phyloP scores from a whole-genome alignment of 2,329 filamentous ascomycete genomes.

The Ceratocystis cacaofunesta region DNA sequence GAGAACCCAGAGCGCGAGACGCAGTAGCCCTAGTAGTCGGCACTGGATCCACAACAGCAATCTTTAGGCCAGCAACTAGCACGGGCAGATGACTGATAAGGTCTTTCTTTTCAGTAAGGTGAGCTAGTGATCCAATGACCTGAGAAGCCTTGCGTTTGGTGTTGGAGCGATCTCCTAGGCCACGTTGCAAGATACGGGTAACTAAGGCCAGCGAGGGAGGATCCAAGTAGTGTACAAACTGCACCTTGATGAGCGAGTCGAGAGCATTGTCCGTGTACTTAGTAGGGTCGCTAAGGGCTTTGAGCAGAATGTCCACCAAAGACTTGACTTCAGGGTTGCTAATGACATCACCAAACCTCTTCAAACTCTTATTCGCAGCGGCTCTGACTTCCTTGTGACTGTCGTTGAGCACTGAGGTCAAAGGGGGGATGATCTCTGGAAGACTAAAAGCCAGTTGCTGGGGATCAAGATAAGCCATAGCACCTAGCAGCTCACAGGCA shows the following conservation, averaged over 20 bases:
- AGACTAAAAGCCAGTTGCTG: constrained; percentile 84
- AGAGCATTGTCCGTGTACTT: constrained; percentile 93
- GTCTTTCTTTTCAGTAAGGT: constrained; percentile 92
- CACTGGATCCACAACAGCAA: constrained; percentile 86
- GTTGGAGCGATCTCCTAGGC: constrained; percentile 74
- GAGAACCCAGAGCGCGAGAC: constrained; percentile 84
- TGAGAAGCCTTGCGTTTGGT: constrained; percentile 95
- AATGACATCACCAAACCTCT: constrained; percentile 96
- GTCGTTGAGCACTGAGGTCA: constrained; percentile 88
- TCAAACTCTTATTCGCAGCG: constrained; percentile 87
- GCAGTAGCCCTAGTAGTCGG: constrained; percentile 92
- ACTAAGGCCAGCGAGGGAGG: constrained; percentile 89
- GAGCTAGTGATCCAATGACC: constrained; percentile 93
- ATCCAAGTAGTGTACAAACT: constrained; percentile 96
- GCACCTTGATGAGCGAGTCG: constrained; percentile 91
- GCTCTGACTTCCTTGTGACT: constrained; percentile 92
- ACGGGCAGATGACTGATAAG: constrained; percentile 82
- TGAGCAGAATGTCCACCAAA: constrained; percentile 78
- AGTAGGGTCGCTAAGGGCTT: constrained; percentile 91
- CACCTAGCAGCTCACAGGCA: constrained; percentile 87
- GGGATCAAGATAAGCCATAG: constrained; percentile 96
- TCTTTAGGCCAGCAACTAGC: constrained; percentile 74
- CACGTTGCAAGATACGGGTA: constrained; percentile 87
- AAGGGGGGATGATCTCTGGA: constrained; percentile 89
- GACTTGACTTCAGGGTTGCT: constrained; percentile 94